phyloP scores from a whole-genome alignment of 2,329 filamentous ascomycete genomes.

The Periconia sp. region DNA sequence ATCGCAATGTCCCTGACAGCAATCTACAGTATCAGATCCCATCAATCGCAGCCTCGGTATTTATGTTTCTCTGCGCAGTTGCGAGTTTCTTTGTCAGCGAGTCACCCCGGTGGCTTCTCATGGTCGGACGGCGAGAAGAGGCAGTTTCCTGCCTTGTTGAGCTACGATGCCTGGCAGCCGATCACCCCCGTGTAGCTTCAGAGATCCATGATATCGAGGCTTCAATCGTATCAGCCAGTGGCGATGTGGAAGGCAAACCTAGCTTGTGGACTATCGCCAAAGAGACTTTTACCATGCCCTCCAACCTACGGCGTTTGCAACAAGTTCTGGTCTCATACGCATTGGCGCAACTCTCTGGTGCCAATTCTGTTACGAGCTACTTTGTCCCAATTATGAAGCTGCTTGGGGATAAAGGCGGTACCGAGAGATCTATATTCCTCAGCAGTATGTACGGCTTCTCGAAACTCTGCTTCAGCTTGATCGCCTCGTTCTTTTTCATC shows the following conservation, averaged over 20 bases:
- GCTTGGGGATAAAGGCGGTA: conserved; percentile 40
- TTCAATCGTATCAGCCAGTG: conserved; percentile 12
- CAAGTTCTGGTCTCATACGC: conserved; percentile 17
- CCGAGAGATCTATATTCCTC: conserved; percentile 45
- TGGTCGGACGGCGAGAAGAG: conserved; percentile 32
- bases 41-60: conserved; percentile 37
- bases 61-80: too few species aligned
- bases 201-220: conserved; percentile 12
- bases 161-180: conserved; percentile 30
- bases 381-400: conserved; percentile 52
- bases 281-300: conserved; percentile 18
- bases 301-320: conserved; percentile 18
- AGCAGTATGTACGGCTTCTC: conserved; percentile 52
- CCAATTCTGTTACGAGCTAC: conserved; percentile 53
- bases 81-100: conserved; percentile 42
- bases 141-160: conserved; percentile 29
- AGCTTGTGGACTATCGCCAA: conserved; percentile 9
- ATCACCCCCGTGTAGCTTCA: conserved; percentile 10
- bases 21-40: conserved; percentile 44
- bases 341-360: conserved; percentile 53
- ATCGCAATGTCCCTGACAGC: too few species aligned
- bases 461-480: conserved; percentile 52
- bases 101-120: conserved; percentile 44
- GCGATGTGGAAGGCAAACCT: background rate
- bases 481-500: conserved; percentile 53